Evolutionary conservation across 179 eudicot genomes (phyloP).

Genomic region (Spergularia azorica): DNA sequence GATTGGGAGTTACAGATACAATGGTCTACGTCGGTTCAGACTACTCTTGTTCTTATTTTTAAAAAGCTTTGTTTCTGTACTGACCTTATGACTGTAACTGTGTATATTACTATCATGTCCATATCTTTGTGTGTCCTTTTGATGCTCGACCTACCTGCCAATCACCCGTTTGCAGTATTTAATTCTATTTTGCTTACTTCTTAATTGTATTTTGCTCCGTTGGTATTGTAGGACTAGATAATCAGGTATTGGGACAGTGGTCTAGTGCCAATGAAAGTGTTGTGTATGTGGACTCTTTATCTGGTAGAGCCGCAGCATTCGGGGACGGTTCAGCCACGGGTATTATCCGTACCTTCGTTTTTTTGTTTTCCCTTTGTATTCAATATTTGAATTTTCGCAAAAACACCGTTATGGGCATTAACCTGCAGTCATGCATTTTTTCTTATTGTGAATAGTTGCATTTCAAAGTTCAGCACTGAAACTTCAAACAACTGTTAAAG

Average conservation of each 20-base stretch:
- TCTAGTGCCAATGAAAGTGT: slow-evolving; percentile 63
- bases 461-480: slow-evolving; percentile 57
- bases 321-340: slow-evolving; percentile 72
- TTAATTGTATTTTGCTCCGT: not conserved
- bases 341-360: slow-evolving; percentile 17
- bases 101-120: not conserved
- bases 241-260: slow-evolving; percentile 63
- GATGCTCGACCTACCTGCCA: not conserved
- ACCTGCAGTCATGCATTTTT: not conserved
- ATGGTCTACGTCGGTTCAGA: not conserved
- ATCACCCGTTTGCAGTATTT: not conserved
- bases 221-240: slow-evolving; percentile 43
- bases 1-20: too few relatives aligned
- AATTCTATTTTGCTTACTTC: too few relatives aligned
- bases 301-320: slow-evolving; percentile 75
- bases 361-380: not conserved
- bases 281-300: slow-evolving; percentile 47
- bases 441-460: slow-evolving; percentile 42
- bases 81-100: not conserved
- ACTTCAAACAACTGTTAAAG: slow-evolving; percentile 68
- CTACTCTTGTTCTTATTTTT: not conserved
- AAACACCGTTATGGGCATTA: not conserved
- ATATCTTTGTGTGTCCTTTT: not conserved
- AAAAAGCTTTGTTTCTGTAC: not conserved
- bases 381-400: not conserved